Base-by-base conservation (phyloP, 768 basidiomycete genomes). In the Tylopilus balloui region DNA sequence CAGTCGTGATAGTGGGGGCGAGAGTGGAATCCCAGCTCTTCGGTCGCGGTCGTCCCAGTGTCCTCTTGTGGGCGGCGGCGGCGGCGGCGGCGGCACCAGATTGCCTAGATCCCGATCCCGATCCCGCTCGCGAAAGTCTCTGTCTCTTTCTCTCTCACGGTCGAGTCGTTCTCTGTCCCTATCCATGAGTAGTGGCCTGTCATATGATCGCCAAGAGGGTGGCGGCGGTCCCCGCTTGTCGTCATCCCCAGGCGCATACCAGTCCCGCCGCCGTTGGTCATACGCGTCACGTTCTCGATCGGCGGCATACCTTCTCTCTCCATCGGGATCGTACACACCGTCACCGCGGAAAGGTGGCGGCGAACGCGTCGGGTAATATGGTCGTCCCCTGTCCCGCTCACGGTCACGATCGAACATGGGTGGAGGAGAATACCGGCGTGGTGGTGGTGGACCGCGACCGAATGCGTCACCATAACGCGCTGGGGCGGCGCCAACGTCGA, bases 1-100 rank as follows among this genome's bases (percentile, higher is more conserved):
- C 34, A 55, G 53, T 13, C 67, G 58, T 24, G 60, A 27, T 11
- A 48, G 54, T 3, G 61, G 58, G 6, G 58, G 61, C 4, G 61
- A 59, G 13, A 45, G 61, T 6, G 58, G 58, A 15, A 62, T 50
- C 20, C 61, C 58, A 10, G 17, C 24, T 3, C 75, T 69, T 27
- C 77, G 70, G 15, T 70, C 68, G 9, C 73, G 68, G n/a, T 66
- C 60, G 28, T 71, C 73, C 75, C 76, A 77, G 7, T 66, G 45
- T 2, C 23, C 62, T 42, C 63, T 56, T 43, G 61, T 58, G 0
- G 40, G 40, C 1, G 63, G 58, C 10, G 66, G 66, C 1, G 40
- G 40, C 1, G 63, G 58, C 10, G 66, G 66, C 1, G 60, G 60
- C 2, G 54, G 55, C 0, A 25, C 29, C n/a, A 50, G 11, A 10